A percentile compares a stretch with the other conserved stretches of the same genome.
These are phyloP conservation scores for Multifurca ochricompacta DNA, from an alignment of 768 basidiomycete genomes.

Conservation along the genomic window DNA sequence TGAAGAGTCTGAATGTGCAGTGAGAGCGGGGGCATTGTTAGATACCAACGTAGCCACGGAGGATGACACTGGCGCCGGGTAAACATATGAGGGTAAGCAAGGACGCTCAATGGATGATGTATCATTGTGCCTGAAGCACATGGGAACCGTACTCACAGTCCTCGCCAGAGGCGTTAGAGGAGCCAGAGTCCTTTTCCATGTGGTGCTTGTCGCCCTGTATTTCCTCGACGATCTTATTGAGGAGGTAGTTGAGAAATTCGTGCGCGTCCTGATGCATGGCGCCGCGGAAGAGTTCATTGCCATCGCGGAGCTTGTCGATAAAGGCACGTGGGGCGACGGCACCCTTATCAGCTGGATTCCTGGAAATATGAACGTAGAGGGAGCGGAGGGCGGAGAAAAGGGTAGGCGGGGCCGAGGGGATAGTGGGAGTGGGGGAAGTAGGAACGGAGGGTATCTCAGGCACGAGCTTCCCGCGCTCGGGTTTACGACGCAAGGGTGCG, in stretches of 20 bases:
- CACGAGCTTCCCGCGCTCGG: slow-evolving; percentile 42
- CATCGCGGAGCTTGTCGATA: slow-evolving; percentile 86
- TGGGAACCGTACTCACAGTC: slow-evolving; percentile 49
- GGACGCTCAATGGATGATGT: not conserved
- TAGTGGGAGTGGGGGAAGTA: slow-evolving; percentile 34
- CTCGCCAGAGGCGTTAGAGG: slow-evolving; percentile 35
- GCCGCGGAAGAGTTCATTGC: slow-evolving; percentile 85
- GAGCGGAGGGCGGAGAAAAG: slow-evolving; percentile 91
- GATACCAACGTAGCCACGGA: slow-evolving; percentile 52
- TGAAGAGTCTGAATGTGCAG: slow-evolving; percentile 38
- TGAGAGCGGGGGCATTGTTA: slow-evolving; percentile 29
- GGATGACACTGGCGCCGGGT: slow-evolving; percentile 41
- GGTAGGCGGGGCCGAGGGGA: slow-evolving; percentile 56
- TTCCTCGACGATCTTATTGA: slow-evolving; percentile 92
- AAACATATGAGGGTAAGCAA: slow-evolving; percentile 4
- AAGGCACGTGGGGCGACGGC: slow-evolving; percentile 86
- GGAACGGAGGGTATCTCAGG: slow-evolving; percentile 29
- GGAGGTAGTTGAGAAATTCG: slow-evolving; percentile 90
- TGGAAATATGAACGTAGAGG: slow-evolving; percentile 79
- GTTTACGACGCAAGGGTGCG: slow-evolving; percentile 45
- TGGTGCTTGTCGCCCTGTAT: slow-evolving; percentile 61
- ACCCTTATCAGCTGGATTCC: slow-evolving; percentile 70
- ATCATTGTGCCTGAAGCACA: not conserved
- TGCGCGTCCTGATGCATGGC: slow-evolving; percentile 98
- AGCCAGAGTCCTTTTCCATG: slow-evolving; percentile 17